Percentiles rank a stretch among this genome's conserved stretches.
Conservation (phyloP, 305 asterid species). For the Ilex paraguariensis region DNA sequence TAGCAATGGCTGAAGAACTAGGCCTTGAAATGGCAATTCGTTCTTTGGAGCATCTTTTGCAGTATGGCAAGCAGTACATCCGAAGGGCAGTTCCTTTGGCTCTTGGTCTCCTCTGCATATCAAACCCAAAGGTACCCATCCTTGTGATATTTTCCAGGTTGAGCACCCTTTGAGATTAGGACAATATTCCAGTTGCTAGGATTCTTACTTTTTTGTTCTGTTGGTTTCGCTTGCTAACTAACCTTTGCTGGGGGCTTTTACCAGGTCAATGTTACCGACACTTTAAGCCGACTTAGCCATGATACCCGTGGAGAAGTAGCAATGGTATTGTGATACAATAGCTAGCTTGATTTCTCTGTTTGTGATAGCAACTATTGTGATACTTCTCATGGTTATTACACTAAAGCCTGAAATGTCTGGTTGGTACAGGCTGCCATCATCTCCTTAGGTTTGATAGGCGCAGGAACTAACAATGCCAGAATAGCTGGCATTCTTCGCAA, state of each 20-base stretch:
- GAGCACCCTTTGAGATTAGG: not conserved
- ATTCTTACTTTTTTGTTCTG: constrained; percentile 5
- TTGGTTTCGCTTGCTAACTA: not conserved
- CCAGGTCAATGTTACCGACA: constrained; percentile 98
- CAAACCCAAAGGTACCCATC: constrained; percentile 78
- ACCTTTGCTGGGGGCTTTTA: constrained; percentile 14
- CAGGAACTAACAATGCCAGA: constrained; percentile 98
- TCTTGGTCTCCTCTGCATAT: constrained; percentile 89
- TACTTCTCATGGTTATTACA: too few relatives aligned
- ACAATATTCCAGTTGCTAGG: not conserved
- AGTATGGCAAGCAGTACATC: constrained; percentile 91
- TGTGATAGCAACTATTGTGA: too few relatives aligned
- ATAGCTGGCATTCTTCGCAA: constrained; percentile 98
- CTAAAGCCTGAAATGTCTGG: not conserved
- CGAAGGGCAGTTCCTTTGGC: constrained; percentile 92
- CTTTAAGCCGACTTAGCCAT: constrained; percentile 96
- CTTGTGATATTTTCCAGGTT: not conserved
- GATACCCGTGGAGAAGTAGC: constrained; percentile 98
- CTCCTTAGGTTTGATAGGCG: constrained; percentile 92
- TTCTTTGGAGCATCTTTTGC: constrained; percentile 87
- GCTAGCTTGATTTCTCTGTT: not conserved
- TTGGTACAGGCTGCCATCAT: constrained; percentile 70
- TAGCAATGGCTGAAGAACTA: constrained; percentile 96
- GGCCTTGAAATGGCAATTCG: constrained; percentile 98
- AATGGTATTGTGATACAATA: constrained; percentile 44